These are phyloP conservation scores for Oehlia diaphana DNA, from an alignment of 192 early-diverging fungal genomes.

Conservation along the genomic window DNA sequence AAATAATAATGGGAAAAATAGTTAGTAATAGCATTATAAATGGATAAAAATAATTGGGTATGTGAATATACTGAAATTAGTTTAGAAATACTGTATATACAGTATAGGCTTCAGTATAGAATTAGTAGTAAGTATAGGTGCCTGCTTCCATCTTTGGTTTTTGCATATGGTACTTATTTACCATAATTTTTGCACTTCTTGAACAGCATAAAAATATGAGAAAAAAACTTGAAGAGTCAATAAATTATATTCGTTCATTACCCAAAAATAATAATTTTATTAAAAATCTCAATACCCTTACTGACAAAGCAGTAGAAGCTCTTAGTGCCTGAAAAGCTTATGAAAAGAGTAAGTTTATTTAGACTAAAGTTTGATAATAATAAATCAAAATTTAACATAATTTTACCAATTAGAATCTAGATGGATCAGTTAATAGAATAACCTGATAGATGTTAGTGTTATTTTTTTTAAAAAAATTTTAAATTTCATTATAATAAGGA, in stretches of 20 bases:
- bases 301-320: not conserved
- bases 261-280: not conserved
- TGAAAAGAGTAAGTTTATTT: slow-evolving; percentile 22
- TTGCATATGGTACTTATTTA: not conserved
- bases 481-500: too few relatives aligned
- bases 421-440: too few relatives aligned
- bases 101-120: too few relatives aligned
- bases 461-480: too few relatives aligned
- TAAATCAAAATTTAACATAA: slow-evolving; percentile 22
- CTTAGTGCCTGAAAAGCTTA: not conserved
- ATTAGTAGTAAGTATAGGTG: too few relatives aligned
- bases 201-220: slow-evolving; percentile 1
- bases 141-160: too few relatives aligned
- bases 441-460: too few relatives aligned
- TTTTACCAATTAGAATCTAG: slow-evolving; percentile 3
- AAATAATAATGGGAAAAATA: too few relatives aligned
- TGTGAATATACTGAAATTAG: too few relatives aligned
- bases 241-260: slow-evolving; percentile 3
- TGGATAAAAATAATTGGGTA: too few relatives aligned
- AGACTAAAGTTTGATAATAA: not conserved
- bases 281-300: not conserved
- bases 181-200: slow-evolving; percentile 5
- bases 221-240: not conserved
- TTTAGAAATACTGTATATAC: too few relatives aligned
- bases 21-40: too few relatives aligned